phyloP scores from a whole-genome alignment of 495 filamentous ascomycete genomes.

The Hypoxylon trugodes region DNA sequence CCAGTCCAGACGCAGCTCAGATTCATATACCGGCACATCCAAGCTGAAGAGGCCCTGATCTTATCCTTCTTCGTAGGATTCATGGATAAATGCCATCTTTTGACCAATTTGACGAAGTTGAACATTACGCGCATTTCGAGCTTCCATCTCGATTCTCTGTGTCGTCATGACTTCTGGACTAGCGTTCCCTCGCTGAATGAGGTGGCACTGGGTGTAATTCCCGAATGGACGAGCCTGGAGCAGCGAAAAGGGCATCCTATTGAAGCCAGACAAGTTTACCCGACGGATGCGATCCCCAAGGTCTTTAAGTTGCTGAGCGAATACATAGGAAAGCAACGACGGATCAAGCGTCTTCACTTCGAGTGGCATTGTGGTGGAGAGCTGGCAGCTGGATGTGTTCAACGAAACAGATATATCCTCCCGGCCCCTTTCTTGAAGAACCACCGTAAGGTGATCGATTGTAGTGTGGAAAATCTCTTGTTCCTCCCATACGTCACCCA shows the following conservation, averaged over 20 bases:
- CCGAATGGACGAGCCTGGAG: slow-evolving; percentile 61
- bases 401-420: slow-evolving; percentile 60
- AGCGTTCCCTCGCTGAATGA: slow-evolving; percentile 52
- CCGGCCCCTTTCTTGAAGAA: slow-evolving; percentile 57
- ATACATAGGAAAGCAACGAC: slow-evolving; percentile 47
- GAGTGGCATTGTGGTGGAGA: slow-evolving; percentile 68
- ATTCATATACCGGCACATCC: slow-evolving; percentile 65
- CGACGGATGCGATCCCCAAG: slow-evolving; percentile 50
- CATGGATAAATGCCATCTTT: slow-evolving; percentile 54
- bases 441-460: slow-evolving; percentile 55
- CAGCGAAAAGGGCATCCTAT: slow-evolving; percentile 51
- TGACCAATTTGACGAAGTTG: slow-evolving; percentile 53
- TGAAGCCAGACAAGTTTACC: slow-evolving; percentile 48
- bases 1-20: slow-evolving; percentile 62
- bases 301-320: slow-evolving; percentile 56
- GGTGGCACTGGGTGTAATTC: slow-evolving; percentile 58
- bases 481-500: slow-evolving; percentile 57
- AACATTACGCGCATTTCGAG: slow-evolving; percentile 63
- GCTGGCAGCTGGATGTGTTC: slow-evolving; percentile 58
- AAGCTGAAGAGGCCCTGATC: slow-evolving; percentile 66
- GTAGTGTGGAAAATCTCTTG: slow-evolving; percentile 47
- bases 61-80: slow-evolving; percentile 63
- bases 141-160: slow-evolving; percentile 54
- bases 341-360: slow-evolving; percentile 60
- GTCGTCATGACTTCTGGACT: slow-evolving; percentile 60